Evolutionary conservation across 306 rosid genomes (phyloP), one percentile per base, ranked within the genome.

Genomic region (Trichosanthes cucumerina): DNA sequence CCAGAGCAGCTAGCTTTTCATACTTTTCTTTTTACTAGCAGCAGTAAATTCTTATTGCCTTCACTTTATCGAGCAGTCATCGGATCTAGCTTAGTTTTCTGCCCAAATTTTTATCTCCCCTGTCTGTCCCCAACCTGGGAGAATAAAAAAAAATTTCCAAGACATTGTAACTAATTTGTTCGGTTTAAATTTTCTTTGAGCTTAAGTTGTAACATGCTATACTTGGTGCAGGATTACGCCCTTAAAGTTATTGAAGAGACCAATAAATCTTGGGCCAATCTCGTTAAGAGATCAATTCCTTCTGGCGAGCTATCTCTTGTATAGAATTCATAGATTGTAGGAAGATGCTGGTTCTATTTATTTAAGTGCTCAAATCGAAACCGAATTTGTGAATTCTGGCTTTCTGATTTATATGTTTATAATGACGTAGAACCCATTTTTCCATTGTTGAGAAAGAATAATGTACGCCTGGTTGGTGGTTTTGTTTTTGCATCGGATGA

Each of bases 211-310:
- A 28, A 50, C 31, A 49, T 74, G 26, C 16, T n/a, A 43, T 70
- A 6, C 76, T 14, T 71, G 77, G 44, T 74, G 62, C 62, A 74
- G 78, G 78, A 16, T 74, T 74, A 74, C 11, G 78, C 78, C 14
- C 78, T 74, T 74, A 74, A 91, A 85, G 86, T 93, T 81, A 93
- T 93, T 75, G 80, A 81, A 11, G 97, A 93, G 87, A 89, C 98
- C 81, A 88, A 93, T 12, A 92, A 90, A 76, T 88, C 98, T 5
- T 91, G 98, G 98, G 93, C 90, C 76, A 74, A 74, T 74, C 78
- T 93, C 28, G 78, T 91, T 60, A 91, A 89, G 89, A 89, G 98
- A 91, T 90, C 93, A 43, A 80, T 90, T 83, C 91, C 90, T 50
- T 86, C 91, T 2, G 96, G 97, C 85, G 98, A 88, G 81, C 80